Percentiles rank a stretch among this genome's conserved stretches.
These are phyloP conservation scores for Salpingoeca rosetta DNA, from an alignment of 78 protist species.

Conservation along the genomic window DNA sequence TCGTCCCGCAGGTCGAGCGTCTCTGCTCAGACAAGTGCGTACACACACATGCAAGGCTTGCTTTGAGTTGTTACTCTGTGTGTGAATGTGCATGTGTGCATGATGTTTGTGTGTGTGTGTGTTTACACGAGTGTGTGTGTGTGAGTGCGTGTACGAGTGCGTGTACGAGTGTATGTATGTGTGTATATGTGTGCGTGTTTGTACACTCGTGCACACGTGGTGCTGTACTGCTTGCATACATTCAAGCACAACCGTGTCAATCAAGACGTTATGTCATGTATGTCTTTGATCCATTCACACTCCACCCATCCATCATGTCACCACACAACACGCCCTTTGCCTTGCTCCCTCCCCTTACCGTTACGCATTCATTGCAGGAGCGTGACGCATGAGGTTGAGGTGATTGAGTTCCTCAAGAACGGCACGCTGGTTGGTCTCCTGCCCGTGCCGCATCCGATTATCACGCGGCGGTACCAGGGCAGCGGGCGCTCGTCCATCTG, in stretches of 20 bases:
- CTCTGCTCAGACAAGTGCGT: not conserved
- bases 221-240: no score
- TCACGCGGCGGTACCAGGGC: slow-evolving; percentile 12
- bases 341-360: no score
- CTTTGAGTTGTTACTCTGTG: not conserved
- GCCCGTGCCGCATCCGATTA: slow-evolving; percentile 39
- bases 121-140: not conserved
- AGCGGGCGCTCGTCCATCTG: not conserved
- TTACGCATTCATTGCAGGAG: not conserved
- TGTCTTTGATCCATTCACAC: no score
- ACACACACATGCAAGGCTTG: not conserved
- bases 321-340: no score
- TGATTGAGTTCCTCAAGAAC: not conserved
- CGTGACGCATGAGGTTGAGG: not conserved
- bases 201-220: not conserved
- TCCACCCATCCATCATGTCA: no score
- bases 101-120: no score
- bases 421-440: slow-evolving; percentile 42
- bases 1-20: slow-evolving; percentile 20
- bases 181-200: not conserved
- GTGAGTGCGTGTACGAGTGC: not conserved
- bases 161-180: not conserved
- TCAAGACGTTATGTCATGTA: no score
- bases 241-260: no score
- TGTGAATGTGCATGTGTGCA: not conserved